Conservation (phyloP, 129 eudicot species). For the Chrysanthemum seticuspe region DNA sequence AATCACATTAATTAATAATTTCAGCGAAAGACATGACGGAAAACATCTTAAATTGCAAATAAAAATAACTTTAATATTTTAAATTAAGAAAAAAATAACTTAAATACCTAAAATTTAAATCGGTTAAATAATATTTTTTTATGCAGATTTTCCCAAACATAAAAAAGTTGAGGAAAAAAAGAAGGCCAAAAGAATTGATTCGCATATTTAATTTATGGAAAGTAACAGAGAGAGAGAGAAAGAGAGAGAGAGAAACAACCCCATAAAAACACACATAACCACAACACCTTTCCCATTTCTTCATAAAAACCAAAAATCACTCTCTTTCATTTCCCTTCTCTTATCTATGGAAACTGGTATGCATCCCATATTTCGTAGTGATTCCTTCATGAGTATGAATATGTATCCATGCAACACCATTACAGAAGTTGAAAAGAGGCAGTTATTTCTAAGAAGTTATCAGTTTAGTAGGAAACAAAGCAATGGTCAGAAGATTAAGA, state of each 20-base stretch:
- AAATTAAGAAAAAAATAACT: no score
- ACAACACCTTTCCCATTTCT: background rate
- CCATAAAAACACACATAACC: no score
- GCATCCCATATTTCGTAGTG: conserved; percentile 39
- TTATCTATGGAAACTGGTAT: conserved; percentile 13
- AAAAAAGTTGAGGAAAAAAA: background rate
- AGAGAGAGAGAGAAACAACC: background rate
- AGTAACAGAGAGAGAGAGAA: background rate
- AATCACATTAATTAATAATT: no score
- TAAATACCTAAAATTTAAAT: no score
- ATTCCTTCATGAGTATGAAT: conserved; percentile 28
- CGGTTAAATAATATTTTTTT: no score
- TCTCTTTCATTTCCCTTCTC: background rate
- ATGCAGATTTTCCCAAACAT: no score
- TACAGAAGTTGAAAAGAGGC: conserved; percentile 72
- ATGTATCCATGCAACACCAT: conserved; percentile 26
- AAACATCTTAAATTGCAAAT: no score
- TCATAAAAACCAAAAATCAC: background rate
- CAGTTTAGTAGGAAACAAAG: conserved; percentile 77
- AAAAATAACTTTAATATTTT: no score
- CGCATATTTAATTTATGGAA: background rate
- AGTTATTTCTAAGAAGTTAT: conserved; percentile 75
- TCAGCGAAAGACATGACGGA: no score
- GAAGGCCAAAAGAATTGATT: conserved; percentile 1
- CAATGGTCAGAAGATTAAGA: conserved; percentile 46